Evolutionary conservation across 2,329 filamentous ascomycete species (phyloP).

Genomic region (Mollisia scopiformis): DNA sequence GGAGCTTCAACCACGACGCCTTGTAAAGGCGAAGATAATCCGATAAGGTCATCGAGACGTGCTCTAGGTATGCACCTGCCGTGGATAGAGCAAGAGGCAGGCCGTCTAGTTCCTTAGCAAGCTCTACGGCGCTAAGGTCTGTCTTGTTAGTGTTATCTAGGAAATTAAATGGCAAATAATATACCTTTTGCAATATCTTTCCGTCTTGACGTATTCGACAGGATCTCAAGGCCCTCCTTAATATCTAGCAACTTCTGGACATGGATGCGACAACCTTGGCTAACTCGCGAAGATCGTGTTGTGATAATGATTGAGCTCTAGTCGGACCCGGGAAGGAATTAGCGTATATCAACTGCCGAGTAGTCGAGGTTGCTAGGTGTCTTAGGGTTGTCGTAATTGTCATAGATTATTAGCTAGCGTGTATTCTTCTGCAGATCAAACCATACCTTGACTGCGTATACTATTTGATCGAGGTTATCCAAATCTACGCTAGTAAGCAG

Average conservation of each 20-base stretch:
- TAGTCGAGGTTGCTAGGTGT: not conserved
- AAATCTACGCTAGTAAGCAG: not conserved
- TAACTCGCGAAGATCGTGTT: slow-evolving; percentile 10
- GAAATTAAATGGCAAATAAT: slow-evolving; percentile 13
- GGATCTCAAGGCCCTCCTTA: slow-evolving; percentile 11
- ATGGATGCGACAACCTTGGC: slow-evolving; percentile 3
- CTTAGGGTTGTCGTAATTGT: slow-evolving; percentile 13
- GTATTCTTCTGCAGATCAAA: slow-evolving; percentile 9
- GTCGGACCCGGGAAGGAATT: slow-evolving; percentile 10
- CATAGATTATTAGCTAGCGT: slow-evolving; percentile 12
- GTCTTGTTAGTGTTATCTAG: slow-evolving; percentile 13
- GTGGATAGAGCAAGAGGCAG: slow-evolving; percentile 14
- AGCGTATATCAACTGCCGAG: slow-evolving; percentile 3
- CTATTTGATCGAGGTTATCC: slow-evolving; percentile 7
- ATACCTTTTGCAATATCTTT: slow-evolving; percentile 18
- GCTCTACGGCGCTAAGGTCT: slow-evolving; percentile 12
- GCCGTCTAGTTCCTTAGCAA: slow-evolving; percentile 12
- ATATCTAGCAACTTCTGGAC: slow-evolving; percentile 10
- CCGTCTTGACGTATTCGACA: slow-evolving; percentile 5
- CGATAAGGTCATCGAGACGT: slow-evolving; percentile 4
- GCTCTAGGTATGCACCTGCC: slow-evolving; percentile 14
- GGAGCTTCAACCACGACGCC: slow-evolving; percentile 10
- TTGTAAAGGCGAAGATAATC: slow-evolving; percentile 14
- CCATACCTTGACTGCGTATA: slow-evolving; percentile 4
- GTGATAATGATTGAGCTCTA: slow-evolving; percentile 18